Conservation (phyloP, 1,139 yeast genomes). For the Debaryomyces psychrophilus region DNA sequence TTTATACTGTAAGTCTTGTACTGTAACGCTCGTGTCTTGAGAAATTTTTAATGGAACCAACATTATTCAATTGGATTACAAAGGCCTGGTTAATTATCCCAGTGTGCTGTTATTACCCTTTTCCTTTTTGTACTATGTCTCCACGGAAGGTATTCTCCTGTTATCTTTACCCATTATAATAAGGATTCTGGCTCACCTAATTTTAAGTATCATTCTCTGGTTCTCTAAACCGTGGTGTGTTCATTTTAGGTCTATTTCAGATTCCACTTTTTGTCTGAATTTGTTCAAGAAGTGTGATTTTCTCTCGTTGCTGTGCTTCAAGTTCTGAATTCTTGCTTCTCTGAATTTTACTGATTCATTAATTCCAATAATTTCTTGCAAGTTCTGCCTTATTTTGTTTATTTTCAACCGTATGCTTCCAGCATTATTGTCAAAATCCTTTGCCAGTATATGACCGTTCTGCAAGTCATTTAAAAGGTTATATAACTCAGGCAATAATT, state of each 20-base stretch:
- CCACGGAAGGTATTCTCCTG: too few species aligned
- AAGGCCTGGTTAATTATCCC: neutral
- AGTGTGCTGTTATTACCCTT: too few species aligned
- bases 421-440: slow-evolving; percentile 49
- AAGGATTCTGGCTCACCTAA: too few species aligned
- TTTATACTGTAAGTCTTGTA: too few species aligned
- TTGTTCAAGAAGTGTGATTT: slow-evolving; percentile 30
- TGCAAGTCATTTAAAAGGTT: slow-evolving; percentile 39
- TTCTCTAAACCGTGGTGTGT: too few species aligned
- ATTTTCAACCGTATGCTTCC: slow-evolving; percentile 46
- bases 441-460: slow-evolving; percentile 40
- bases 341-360: slow-evolving; percentile 39
- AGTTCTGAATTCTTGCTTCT: slow-evolving; percentile 27
- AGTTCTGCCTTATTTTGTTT: slow-evolving; percentile 31
- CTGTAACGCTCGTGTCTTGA: too few species aligned
- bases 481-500: slow-evolving; percentile 45
- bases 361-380: slow-evolving; percentile 45
- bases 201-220: neutral
- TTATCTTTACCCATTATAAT: too few species aligned
- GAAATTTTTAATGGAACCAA: neutral
- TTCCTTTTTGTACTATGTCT: too few species aligned
- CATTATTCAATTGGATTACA: neutral
- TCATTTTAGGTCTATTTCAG: slow-evolving; percentile 10
- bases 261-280: slow-evolving; percentile 21
- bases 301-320: slow-evolving; percentile 29